Evolutionary conservation across 495 filamentous ascomycete genomes (phyloP).

Genomic region (Cercophora samala): DNA sequence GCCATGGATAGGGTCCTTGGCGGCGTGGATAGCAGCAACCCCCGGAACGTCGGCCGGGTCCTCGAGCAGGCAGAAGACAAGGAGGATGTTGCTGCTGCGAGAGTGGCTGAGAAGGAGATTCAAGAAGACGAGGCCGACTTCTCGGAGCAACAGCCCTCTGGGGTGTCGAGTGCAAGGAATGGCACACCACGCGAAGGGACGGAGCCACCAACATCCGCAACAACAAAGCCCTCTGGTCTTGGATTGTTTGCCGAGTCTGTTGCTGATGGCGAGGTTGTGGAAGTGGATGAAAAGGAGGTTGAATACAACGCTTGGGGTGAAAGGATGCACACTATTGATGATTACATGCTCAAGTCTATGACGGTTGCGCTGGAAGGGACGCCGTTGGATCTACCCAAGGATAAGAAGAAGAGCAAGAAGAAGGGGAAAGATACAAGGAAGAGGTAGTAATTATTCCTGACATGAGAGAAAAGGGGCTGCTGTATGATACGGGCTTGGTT

Average conservation of each 20-base stretch:
- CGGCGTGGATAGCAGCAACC: conserved; percentile 46
- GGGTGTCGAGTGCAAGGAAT: conserved; percentile 42
- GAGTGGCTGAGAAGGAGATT: conserved; percentile 83
- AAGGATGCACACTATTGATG: conserved; percentile 64
- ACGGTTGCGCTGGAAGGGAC: conserved; percentile 73
- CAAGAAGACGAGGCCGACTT: conserved; percentile 90
- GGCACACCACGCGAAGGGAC: conserved; percentile 50
- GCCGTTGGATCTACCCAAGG: conserved; percentile 71
- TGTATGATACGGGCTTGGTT: neutral
- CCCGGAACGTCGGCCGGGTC: conserved; percentile 53
- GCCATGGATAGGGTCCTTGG: conserved; percentile 88
- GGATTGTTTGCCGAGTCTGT: conserved; percentile 41
- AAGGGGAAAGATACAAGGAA: conserved; percentile 26
- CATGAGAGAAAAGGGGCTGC: neutral
- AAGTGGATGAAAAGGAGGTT: conserved; percentile 38
- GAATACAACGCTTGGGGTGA: conserved; percentile 57
- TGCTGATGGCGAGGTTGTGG: conserved; percentile 20
- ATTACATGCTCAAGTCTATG: conserved; percentile 80
- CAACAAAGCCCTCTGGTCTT: conserved; percentile 36
- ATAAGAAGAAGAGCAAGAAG: conserved; percentile 64
- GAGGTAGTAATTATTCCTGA: conserved; percentile 8
- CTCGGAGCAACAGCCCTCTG: conserved; percentile 63
- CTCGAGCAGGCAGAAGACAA: conserved; percentile 88
- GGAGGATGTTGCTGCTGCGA: conserved; percentile 86
- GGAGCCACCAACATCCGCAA: conserved; percentile 19